A percentile compares a stretch with the other conserved stretches of the same genome.
Conservation (phyloP, 352 stramenopile genomes). For the Pythium inflatum region DNA sequence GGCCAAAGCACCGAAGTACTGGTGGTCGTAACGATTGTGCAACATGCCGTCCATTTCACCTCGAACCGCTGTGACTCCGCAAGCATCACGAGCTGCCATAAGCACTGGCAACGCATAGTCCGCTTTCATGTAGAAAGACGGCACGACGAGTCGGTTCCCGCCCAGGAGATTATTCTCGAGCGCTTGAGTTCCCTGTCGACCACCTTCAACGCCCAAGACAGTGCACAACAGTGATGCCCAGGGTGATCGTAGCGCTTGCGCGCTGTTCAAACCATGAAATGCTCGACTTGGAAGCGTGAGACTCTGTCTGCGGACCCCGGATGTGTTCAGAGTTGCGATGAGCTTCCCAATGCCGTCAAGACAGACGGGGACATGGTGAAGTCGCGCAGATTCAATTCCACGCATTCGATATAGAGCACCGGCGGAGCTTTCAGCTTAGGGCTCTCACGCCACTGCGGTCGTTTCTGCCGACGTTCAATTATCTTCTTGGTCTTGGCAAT, state of each 20-base stretch:
- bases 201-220: neutral
- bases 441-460: neutral
- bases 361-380: conserved; percentile 12
- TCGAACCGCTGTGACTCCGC: neutral
- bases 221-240: conserved; percentile 4
- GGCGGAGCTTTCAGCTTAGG: neutral
- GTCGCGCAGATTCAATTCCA: conserved; percentile 7
- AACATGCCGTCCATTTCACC: conserved; percentile 1
- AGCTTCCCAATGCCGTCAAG: conserved; percentile 3
- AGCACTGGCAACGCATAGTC: neutral
- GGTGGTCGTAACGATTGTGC: neutral
- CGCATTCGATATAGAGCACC: neutral
- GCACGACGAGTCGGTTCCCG: conserved; percentile 5
- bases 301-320: conserved; percentile 2
- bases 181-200: neutral
- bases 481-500: conserved; percentile 2
- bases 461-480: neutral
- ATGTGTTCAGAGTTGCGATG: neutral
- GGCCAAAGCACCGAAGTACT: conserved; percentile 1
- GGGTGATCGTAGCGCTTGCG: neutral
- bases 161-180: neutral
- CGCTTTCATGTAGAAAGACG: conserved; percentile 2
- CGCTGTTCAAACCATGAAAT: conserved; percentile 1
- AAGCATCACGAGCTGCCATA: neutral
- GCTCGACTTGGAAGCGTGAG: neutral